A percentile compares a stretch with the other conserved stretches of the same genome.
Evolutionary conservation across 768 basidiomycete genomes (phyloP).

Genomic region (Termitomyces sp.): DNA sequence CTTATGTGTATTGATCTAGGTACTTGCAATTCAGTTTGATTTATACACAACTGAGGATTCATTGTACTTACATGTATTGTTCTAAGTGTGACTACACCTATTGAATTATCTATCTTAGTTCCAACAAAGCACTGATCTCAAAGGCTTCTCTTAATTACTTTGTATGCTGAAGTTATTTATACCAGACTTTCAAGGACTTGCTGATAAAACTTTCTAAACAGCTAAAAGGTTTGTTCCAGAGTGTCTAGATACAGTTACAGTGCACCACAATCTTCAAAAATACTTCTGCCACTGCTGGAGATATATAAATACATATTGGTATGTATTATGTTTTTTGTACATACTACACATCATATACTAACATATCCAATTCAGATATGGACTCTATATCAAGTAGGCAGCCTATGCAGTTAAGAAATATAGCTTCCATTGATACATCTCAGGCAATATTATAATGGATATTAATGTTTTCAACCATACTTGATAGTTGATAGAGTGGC

Average conservation of each 20-base stretch:
- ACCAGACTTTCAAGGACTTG: too few relatives aligned
- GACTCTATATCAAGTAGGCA: background rate
- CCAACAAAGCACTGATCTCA: too few relatives aligned
- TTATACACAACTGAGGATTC: too few relatives aligned
- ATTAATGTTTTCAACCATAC: background rate
- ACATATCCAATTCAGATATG: background rate
- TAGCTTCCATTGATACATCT: background rate
- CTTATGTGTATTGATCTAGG: too few relatives aligned
- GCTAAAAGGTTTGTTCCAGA: background rate
- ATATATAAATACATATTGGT: background rate
- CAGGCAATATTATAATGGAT: background rate
- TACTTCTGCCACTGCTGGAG: background rate
- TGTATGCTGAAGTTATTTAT: too few relatives aligned
- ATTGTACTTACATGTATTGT: too few relatives aligned
- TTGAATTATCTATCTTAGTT: too few relatives aligned
- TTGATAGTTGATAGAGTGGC: background rate
- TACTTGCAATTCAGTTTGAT: too few relatives aligned
- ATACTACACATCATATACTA: background rate
- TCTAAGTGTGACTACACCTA: too few relatives aligned
- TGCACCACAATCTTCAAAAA: background rate
- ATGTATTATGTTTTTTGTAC: background rate
- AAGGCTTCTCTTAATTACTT: too few relatives aligned
- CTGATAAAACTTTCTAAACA: too few relatives aligned
- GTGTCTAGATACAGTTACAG: background rate
- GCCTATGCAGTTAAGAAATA: background rate